These are phyloP conservation scores for Colletotrichum agaves DNA, from an alignment of 2,329 filamentous ascomycete genomes.

Conservation along the genomic window DNA sequence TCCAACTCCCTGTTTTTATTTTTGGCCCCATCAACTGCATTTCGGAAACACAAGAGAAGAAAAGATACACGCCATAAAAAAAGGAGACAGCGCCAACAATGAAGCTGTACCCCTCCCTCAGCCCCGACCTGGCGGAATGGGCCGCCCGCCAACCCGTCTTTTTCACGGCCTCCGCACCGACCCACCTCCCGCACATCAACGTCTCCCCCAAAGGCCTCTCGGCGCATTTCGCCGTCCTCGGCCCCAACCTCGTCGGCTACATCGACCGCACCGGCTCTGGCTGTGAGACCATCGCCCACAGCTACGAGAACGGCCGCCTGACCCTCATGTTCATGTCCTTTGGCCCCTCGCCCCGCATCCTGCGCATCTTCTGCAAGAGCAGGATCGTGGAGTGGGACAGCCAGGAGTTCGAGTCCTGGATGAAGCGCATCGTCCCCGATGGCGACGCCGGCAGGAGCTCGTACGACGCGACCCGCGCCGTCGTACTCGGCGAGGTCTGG, in stretches of 20 bases:
- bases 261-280: slow-evolving; percentile 81
- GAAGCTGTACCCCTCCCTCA: slow-evolving; percentile 69
- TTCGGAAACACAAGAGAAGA: neutral
- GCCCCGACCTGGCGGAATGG: slow-evolving; percentile 69
- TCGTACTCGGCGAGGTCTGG: slow-evolving; percentile 70
- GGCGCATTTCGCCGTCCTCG: slow-evolving; percentile 69
- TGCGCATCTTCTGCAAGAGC: slow-evolving; percentile 71
- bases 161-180: slow-evolving; percentile 79
- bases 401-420: slow-evolving; percentile 57
- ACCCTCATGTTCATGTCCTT: slow-evolving; percentile 81
- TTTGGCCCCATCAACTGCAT: neutral
- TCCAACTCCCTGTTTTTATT: neutral
- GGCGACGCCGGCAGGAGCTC: slow-evolving; percentile 39
- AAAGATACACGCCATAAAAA: no score
- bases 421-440: slow-evolving; percentile 54
- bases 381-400: slow-evolving; percentile 69
- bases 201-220: slow-evolving; percentile 79
- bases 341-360: slow-evolving; percentile 66
- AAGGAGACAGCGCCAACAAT: slow-evolving; percentile 50
- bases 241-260: slow-evolving; percentile 71
- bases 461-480: slow-evolving; percentile 65
- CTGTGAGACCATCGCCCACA: slow-evolving; percentile 79
- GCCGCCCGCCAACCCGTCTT: slow-evolving; percentile 76
- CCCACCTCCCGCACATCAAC: slow-evolving; percentile 76
- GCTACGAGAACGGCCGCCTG: slow-evolving; percentile 80